Conservation (phyloP, 805 yeast genomes). For the Yarrowia osloensis region DNA sequence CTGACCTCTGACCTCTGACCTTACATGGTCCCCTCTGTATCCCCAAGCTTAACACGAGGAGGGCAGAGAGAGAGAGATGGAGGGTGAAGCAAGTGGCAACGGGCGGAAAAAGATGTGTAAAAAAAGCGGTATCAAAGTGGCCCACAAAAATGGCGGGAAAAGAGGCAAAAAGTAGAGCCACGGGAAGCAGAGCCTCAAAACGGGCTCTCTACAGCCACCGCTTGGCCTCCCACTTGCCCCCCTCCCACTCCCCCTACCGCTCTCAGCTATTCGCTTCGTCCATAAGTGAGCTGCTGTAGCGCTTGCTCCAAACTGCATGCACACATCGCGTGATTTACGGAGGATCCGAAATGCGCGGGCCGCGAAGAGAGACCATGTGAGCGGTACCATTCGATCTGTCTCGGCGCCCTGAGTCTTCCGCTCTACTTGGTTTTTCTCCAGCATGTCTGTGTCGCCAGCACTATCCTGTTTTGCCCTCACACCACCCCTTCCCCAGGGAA, state of each 20-base stretch:
- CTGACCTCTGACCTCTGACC: too few relatives aligned
- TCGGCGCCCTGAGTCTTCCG: background rate
- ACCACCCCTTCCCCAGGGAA: background rate
- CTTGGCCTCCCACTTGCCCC: too few relatives aligned
- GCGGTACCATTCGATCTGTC: background rate
- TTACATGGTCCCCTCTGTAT: background rate
- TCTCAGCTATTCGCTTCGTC: background rate
- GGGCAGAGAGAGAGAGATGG: too few relatives aligned
- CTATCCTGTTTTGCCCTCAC: background rate
- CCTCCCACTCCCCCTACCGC: background rate
- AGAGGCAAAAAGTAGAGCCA: background rate
- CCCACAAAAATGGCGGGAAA: too few relatives aligned
- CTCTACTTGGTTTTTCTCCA: background rate
- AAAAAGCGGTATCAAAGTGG: too few relatives aligned
- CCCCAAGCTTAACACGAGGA: background rate
- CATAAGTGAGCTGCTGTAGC: background rate
- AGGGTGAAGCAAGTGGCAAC: background rate
- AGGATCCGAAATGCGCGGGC: background rate
- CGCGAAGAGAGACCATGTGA: background rate
- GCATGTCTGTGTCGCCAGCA: background rate
- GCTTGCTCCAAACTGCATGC: slow-evolving; percentile 19
- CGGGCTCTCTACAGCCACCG: too few relatives aligned
- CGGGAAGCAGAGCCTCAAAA: too few relatives aligned
- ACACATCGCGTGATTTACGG: slow-evolving; percentile 22
- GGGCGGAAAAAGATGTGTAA: too few relatives aligned